These are phyloP conservation scores for Blastocystis sp. DNA, from an alignment of 352 stramenopile species.

Conservation along the genomic window DNA sequence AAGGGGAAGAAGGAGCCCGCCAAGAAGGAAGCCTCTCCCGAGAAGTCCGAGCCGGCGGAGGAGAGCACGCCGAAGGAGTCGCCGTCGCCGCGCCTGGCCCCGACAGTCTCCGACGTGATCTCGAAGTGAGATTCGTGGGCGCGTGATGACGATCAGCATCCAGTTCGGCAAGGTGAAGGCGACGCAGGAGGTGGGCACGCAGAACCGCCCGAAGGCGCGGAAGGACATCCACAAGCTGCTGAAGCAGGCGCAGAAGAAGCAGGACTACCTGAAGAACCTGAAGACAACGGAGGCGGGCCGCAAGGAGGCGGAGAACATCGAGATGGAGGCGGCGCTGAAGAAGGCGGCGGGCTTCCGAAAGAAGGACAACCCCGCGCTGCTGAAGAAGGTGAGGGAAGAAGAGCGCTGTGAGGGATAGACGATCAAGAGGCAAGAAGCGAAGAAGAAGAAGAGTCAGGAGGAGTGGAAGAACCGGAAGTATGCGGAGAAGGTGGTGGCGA, in stretches of 20 bases:
- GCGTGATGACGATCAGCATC: slow-evolving; percentile 25
- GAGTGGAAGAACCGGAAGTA: slow-evolving; percentile 60
- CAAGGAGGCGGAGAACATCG: slow-evolving; percentile 2
- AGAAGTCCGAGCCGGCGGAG: background rate
- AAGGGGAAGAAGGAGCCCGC: background rate
- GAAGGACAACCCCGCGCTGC: slow-evolving; percentile 63
- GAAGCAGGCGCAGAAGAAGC: slow-evolving; percentile 61
- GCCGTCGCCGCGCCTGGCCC: background rate
- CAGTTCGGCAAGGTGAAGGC: slow-evolving; percentile 60
- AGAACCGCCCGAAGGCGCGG: slow-evolving; percentile 41
- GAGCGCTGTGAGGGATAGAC: slow-evolving; percentile 24
- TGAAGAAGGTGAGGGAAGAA: slow-evolving; percentile 12
- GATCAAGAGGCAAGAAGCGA: slow-evolving; percentile 52
- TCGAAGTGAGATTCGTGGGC: slow-evolving; percentile 11
- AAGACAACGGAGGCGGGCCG: slow-evolving; percentile 38
- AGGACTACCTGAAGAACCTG: slow-evolving; percentile 64
- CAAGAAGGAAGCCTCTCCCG: background rate
- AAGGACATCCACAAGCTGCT: slow-evolving; percentile 67
- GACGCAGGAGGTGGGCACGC: slow-evolving; percentile 39
- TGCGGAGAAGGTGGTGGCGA: slow-evolving; percentile 34
- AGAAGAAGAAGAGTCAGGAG: slow-evolving; percentile 69
- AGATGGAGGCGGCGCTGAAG: slow-evolving; percentile 40
- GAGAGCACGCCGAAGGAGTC: background rate
- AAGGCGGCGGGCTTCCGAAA: slow-evolving; percentile 30
- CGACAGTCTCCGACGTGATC: slow-evolving; percentile 47